Percentiles rank a stretch among this genome's conserved stretches.
Evolutionary conservation across 805 yeast genomes (phyloP).

Genomic region (Dipodascus albidus): DNA sequence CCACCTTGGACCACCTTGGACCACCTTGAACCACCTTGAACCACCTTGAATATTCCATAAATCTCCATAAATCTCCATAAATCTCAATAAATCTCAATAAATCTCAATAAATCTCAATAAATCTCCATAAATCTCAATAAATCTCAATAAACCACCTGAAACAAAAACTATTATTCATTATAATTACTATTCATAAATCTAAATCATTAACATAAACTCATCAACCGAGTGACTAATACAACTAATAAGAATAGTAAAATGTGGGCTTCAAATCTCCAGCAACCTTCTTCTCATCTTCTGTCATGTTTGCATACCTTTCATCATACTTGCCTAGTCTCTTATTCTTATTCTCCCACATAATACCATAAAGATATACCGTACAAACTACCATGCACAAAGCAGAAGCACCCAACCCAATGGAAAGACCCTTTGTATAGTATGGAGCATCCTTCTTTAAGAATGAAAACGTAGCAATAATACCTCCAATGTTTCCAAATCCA

Average conservation of each 20-base stretch:
- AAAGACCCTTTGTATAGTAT: slow-evolving; percentile 42
- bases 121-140: too few species aligned
- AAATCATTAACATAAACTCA: not conserved
- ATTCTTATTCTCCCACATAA: slow-evolving; percentile 20
- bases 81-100: too few species aligned
- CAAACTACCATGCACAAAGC: slow-evolving; percentile 31
- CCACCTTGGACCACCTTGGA: too few species aligned
- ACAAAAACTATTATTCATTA: not conserved
- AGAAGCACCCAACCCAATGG: slow-evolving; percentile 38
- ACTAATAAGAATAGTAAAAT: slow-evolving; percentile 22
- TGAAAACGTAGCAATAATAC: slow-evolving; percentile 50
- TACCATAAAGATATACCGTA: slow-evolving; percentile 26
- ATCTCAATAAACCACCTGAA: too few species aligned
- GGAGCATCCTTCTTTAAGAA: slow-evolving; percentile 49
- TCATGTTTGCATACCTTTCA: slow-evolving; percentile 15
- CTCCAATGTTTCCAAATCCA: slow-evolving; percentile 68
- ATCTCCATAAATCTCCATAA: too few species aligned
- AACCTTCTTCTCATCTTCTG: slow-evolving; percentile 13
- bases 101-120: too few species aligned
- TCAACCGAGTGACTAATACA: too few species aligned
- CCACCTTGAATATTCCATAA: too few species aligned
- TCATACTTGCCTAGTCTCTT: slow-evolving; percentile 17
- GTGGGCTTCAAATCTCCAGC: slow-evolving; percentile 26
- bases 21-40: too few species aligned
- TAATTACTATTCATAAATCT: not conserved